Base-by-base conservation (phyloP, 495 filamentous ascomycete species). In the Mytilinidion resinicola region DNA sequence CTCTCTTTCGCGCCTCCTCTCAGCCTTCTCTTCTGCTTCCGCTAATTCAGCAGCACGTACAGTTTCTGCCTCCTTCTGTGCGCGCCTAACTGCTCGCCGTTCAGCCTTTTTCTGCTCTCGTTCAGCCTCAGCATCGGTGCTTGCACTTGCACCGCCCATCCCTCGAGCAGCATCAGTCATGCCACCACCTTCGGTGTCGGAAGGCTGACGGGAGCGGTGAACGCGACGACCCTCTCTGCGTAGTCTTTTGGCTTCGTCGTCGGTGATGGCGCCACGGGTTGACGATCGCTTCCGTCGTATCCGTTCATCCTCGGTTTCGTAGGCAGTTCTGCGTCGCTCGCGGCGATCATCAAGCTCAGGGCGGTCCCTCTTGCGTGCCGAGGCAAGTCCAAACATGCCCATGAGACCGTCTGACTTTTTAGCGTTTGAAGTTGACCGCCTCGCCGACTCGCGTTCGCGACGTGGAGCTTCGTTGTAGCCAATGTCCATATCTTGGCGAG, bases 321-420 rank as follows among this genome's bases (percentile, higher is more conserved):
- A 63, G n/a, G 57, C 57, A 55, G 57, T 57, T 36, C 56, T 59
- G 42, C 56, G 56, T 20, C 65, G 62, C 30, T 64, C 58, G 33
- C 55, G 48, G 11, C 54, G 37, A 19, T 60, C 64, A 2, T 61
- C 57, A 51, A 15, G 8, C 21, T 20, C 53, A 20, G n/a, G 37
- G 9, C 33, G 35, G 15, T 42, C 48, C 19, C 53, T 51, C 58
- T 67, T 68, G 35, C 65, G 55, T 6, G 25, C 25, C 10, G 65
- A 59, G 34, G 59, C 46, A 10, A 61, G 56, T 12, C 65, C 65
- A 44, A 68, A 68, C 56, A 68, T 60, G 52, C 62, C 59, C 66
- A 66, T 68, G 43, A 68, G 49, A 12, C 60, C 66, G 17, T 51
- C 61, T 46, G 42, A 25, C 33, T 49, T 49, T 17, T 61, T 64